These are phyloP conservation scores for Mortierella sp. DNA, from an alignment of 371 early-diverging fungal genomes.

Conservation along the genomic window DNA sequence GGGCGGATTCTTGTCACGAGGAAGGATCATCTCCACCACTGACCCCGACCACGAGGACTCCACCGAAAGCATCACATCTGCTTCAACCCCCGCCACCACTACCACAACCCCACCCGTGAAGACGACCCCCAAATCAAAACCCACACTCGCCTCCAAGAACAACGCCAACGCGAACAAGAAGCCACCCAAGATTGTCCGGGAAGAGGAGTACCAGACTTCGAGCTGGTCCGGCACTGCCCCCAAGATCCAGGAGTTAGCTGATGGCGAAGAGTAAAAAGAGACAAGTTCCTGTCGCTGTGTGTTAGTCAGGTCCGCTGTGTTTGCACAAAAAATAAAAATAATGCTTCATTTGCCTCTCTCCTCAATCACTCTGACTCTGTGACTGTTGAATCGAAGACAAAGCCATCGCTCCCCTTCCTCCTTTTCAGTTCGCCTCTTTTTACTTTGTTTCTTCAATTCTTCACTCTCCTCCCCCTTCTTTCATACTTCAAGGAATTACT, in stretches of 20 bases:
- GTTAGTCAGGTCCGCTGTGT: not conserved
- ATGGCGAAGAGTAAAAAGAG: constrained; percentile 37
- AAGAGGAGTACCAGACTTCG: constrained; percentile 30
- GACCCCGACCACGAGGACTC: constrained; percentile 27
- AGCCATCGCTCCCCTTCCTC: too few relatives aligned
- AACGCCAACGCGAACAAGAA: constrained; percentile 15
- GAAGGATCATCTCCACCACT: constrained; percentile 38
- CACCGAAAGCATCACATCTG: not conserved
- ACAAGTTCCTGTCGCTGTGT: not conserved
- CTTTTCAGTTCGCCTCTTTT: not conserved
- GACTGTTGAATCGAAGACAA: too few relatives aligned
- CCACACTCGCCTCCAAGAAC: constrained; percentile 33
- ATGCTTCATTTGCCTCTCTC: not conserved
- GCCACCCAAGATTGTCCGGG: constrained; percentile 23
- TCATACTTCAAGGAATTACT: too few relatives aligned
- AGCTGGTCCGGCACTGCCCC: constrained; percentile 47
- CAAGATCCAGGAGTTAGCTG: constrained; percentile 53
- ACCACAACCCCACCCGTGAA: constrained; percentile 9
- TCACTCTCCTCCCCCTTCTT: not conserved
- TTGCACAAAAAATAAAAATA: constrained; percentile 4
- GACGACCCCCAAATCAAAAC: constrained; percentile 42
- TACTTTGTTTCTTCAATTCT: not conserved
- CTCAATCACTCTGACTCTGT: too few relatives aligned
- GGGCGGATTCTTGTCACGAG: constrained; percentile 56
- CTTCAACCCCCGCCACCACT: constrained; percentile 14